A percentile compares a stretch with the other conserved stretches of the same genome.
These are phyloP conservation scores for Chaetomium globosum DNA, from an alignment of 2,329 filamentous ascomycete genomes.

Conservation along the genomic window DNA sequence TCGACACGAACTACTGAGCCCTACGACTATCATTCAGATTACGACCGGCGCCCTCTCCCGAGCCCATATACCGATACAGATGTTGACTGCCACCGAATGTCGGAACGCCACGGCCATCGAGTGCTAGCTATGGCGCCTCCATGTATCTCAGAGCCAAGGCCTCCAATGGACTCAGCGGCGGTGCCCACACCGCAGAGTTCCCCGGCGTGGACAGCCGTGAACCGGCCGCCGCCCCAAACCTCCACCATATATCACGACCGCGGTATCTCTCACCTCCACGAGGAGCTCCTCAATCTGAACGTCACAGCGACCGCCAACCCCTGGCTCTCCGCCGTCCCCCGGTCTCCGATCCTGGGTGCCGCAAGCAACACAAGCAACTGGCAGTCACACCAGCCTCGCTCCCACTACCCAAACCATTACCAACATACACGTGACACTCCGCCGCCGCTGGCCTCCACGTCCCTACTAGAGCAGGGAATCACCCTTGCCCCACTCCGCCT, in stretches of 20 bases:
- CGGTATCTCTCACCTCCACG: conserved; percentile 5
- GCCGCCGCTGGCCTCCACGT: not conserved
- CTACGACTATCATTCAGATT: conserved; percentile 27
- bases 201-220: conserved; percentile 40
- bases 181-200: conserved; percentile 18
- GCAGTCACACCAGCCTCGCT: conserved; percentile 6
- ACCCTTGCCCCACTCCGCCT: conserved; percentile 15
- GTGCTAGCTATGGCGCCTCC: not conserved
- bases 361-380: not conserved
- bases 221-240: conserved; percentile 29
- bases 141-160: conserved; percentile 12
- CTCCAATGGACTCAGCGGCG: not conserved
- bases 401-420: conserved; percentile 8
- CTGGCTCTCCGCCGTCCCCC: conserved; percentile 33
- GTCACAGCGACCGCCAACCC: conserved; percentile 24
- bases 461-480: not conserved
- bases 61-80: conserved; percentile 50
- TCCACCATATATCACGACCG: not conserved
- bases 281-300: conserved; percentile 9
- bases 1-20: conserved; percentile 6
- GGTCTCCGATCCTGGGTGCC: conserved; percentile 15
- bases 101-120: conserved; percentile 31
- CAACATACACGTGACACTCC: conserved; percentile 24
- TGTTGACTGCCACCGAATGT: conserved; percentile 41
- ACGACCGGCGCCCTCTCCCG: conserved; percentile 25